Percentiles rank a stretch among this genome's conserved stretches.
phyloP scores from a whole-genome alignment of 2,329 filamentous ascomycete species.

The Pseudocercospora cruenta region DNA sequence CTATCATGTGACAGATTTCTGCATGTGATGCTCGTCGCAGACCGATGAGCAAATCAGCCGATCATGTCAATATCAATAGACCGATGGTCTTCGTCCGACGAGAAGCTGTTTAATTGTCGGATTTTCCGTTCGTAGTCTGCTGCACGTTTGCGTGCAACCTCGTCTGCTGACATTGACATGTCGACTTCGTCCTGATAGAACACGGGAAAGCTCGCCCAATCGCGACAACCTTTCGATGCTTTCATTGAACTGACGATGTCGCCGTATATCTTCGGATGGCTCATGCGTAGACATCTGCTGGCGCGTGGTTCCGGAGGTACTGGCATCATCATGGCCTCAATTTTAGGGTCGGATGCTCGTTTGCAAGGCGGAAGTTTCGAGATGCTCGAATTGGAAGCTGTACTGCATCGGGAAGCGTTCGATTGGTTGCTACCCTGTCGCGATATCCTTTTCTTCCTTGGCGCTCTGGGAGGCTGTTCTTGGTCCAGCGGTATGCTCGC shows the following conservation, averaged over 20 bases:
- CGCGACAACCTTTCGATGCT: conserved; percentile 34
- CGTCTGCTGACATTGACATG: conserved; percentile 34
- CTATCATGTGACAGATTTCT: not conserved
- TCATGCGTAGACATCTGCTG: conserved; percentile 38
- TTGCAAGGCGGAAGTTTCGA: conserved; percentile 38
- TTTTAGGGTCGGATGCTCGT: conserved; percentile 31
- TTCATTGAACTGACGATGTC: conserved; percentile 41
- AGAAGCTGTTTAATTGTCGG: conserved; percentile 32
- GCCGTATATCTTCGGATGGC: conserved; percentile 38
- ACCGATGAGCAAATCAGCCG: conserved; percentile 22
- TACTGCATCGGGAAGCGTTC: conserved; percentile 35
- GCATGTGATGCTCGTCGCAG: conserved; percentile 7
- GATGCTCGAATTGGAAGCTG: conserved; percentile 36
- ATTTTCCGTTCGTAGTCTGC: conserved; percentile 35
- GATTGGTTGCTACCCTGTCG: conserved; percentile 32
- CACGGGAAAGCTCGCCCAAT: conserved; percentile 40
- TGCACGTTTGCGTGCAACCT: conserved; percentile 32
- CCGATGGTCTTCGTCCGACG: conserved; percentile 17
- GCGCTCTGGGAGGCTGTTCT: conserved; percentile 27
- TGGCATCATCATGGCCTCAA: conserved; percentile 42
- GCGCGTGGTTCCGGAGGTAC: conserved; percentile 31
- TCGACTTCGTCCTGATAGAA: conserved; percentile 39
- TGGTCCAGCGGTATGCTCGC: conserved; percentile 23
- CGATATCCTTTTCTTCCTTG: conserved; percentile 26
- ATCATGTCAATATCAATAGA: conserved; percentile 33